Evolutionary conservation across 805 yeast species (phyloP).

Genomic region (Saccharomyces paradoxus): DNA sequence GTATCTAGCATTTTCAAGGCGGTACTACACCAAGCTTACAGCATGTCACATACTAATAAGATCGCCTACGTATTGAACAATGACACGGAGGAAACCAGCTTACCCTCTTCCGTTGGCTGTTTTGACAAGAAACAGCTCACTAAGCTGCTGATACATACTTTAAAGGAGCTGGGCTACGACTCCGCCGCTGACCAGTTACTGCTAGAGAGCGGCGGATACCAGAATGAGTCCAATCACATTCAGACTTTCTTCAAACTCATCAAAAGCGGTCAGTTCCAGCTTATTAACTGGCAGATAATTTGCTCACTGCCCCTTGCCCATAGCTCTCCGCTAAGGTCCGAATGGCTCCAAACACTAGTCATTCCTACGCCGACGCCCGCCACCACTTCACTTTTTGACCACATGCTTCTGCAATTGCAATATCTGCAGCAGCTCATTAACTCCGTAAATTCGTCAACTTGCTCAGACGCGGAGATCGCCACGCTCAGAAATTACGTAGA

Average conservation of each 20-base stretch:
- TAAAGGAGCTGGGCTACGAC: conserved; percentile 42
- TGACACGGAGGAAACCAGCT: conserved; percentile 1
- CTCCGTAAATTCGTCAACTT: background rate
- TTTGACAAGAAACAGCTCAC: conserved; percentile 35
- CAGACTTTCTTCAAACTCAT: conserved; percentile 34
- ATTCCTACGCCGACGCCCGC: background rate
- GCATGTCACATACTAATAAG: background rate
- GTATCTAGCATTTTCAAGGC: background rate
- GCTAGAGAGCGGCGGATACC: conserved; percentile 34
- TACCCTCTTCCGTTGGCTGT: conserved; percentile 3
- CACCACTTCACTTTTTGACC: background rate
- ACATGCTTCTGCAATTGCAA: background rate
- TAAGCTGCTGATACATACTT: conserved; percentile 42
- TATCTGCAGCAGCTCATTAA: background rate
- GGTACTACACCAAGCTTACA: background rate
- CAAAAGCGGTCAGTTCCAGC: conserved; percentile 32
- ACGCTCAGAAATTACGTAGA: conserved; percentile 13
- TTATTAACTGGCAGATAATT: background rate
- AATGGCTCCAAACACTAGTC: background rate
- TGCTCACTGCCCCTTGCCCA: background rate
- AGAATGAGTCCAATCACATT: conserved; percentile 37
- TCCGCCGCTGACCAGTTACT: conserved; percentile 34
- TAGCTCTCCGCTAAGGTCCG: background rate
- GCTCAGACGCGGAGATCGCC: background rate
- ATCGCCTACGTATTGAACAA: background rate